phyloP scores from a whole-genome alignment of 257 asterid genomes.

The Cynanchum wilfordii region DNA sequence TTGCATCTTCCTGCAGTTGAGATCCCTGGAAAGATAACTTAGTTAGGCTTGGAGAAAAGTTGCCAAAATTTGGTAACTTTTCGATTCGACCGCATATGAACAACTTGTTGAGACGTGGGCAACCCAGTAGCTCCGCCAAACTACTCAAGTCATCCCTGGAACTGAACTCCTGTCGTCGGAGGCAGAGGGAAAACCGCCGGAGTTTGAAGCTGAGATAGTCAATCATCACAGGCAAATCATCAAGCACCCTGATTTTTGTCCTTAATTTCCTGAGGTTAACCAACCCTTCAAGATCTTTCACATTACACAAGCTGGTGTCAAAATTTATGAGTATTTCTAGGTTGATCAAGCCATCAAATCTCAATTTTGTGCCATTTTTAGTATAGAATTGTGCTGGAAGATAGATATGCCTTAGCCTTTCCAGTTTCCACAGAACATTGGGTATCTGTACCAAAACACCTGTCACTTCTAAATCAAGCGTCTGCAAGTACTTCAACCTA shows the following conservation, averaged over 20 bases:
- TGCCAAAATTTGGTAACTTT: conserved; percentile 23
- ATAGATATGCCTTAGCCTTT: conserved; percentile 28
- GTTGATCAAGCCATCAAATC: conserved; percentile 24
- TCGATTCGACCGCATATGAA: conserved; percentile 26
- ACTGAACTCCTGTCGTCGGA: conserved; percentile 27
- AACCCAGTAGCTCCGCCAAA: conserved; percentile 25
- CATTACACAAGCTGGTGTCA: conserved; percentile 33
- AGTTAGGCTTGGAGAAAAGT: conserved; percentile 36
- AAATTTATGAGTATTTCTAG: conserved; percentile 41
- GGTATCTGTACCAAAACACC: conserved; percentile 24
- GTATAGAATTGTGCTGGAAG: conserved; percentile 32
- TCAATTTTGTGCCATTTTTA: conserved; percentile 19
- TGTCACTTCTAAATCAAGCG: conserved; percentile 31
- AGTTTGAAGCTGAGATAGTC: conserved; percentile 37
- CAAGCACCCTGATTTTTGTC: conserved; percentile 27
- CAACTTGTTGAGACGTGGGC: conserved; percentile 28
- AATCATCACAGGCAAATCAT: conserved; percentile 28
- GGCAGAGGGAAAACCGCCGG: conserved; percentile 28
- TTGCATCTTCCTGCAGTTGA: conserved; percentile 27
- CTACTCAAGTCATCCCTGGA: conserved; percentile 24
- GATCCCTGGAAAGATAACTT: conserved; percentile 36
- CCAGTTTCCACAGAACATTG: conserved; percentile 34
- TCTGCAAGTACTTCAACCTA: conserved; percentile 24
- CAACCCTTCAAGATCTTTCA: conserved; percentile 33
- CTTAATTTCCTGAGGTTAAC: conserved; percentile 35